Evolutionary conservation across 2,329 filamentous ascomycete genomes (phyloP), one percentile per base, ranked within the genome.

Genomic region (Venturia nashicola): DNA sequence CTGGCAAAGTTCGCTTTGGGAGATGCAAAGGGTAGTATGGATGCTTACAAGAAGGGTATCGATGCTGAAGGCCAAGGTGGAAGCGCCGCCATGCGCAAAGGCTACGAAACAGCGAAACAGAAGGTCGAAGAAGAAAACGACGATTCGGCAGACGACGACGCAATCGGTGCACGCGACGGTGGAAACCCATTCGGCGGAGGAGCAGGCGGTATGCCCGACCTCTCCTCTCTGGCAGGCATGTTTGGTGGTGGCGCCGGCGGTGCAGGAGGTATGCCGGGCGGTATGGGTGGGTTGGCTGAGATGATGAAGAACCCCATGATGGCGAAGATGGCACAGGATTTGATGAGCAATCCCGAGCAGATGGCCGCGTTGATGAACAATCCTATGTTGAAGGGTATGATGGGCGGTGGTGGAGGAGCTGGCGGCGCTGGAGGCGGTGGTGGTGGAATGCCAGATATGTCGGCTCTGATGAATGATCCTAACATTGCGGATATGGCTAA

Each of bases 251-350:
- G 80, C 23, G 86, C 80, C 32, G 85, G 80, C 16, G 81, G 77
- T 34, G 84, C 77, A 11, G 86, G 83, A 5, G 86, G 83, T 23
- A 86, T 79, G 8, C 88, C 88, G 61, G 51, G 51, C n/a, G 90
- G 90, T 63, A 94, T 96, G 89, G 91, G 92, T 14, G 93, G 97
- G 75, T 80, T 99, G 32, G 78, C 85, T 67, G 84, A 85, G 67
- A 86, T 99, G 75, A 96, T 97, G 91, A 91, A 81, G 80, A 99
- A 97, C 80, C 94, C 94, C 64, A 97, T 97, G 94, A 96, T 99
- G 78, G 86, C 91, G 61, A 89, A 84, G 78, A 97, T 97, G 91
- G 94, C 94, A 5, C 91, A 97, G 80, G 96, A 90, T 76, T 77
- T 99, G 64, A 97, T 97, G 94, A 90, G 86, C 78, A 97, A 99